Percentiles rank a stretch among this genome's conserved stretches.
Evolutionary conservation across 257 asterid genomes (phyloP).

Genomic region (Handroanthus guayacan): DNA sequence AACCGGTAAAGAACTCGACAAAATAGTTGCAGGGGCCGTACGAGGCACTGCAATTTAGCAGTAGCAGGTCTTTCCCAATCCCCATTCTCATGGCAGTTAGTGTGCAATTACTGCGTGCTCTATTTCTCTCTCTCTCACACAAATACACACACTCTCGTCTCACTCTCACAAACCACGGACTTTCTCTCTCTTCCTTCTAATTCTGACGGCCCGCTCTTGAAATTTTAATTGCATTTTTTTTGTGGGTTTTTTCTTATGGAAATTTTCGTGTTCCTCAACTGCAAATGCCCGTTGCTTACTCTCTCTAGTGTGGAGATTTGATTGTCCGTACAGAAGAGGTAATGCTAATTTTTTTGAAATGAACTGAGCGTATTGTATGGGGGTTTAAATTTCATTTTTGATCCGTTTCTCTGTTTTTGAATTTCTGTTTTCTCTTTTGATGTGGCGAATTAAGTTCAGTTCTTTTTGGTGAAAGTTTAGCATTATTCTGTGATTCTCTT

Average conservation of each 20-base stretch:
- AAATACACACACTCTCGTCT: background rate
- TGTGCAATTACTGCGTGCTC: constrained; percentile 62
- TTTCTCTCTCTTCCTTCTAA: constrained; percentile 30
- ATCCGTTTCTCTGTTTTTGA: background rate
- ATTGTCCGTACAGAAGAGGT: constrained; percentile 32
- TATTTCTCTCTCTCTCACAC: constrained; percentile 26
- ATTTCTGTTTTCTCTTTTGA: background rate
- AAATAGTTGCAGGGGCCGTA: constrained; percentile 46
- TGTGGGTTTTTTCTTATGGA: constrained; percentile 16
- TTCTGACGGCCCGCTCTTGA: constrained; percentile 25
- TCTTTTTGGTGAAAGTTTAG: constrained; percentile 2
- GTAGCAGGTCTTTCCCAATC: constrained; percentile 58
- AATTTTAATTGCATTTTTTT: constrained; percentile 15
- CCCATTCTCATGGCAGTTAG: constrained; percentile 64
- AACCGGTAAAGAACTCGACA: constrained; percentile 36
- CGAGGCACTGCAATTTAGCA: constrained; percentile 47
- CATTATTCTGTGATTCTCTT: constrained; percentile 25
- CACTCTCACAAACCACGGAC: constrained; percentile 9
- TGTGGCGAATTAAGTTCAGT: constrained; percentile 23
- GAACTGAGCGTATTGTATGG: constrained; percentile 27
- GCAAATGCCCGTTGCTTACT: constrained; percentile 23
- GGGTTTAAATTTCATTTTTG: background rate
- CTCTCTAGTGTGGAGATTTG: constrained; percentile 31
- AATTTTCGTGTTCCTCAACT: constrained; percentile 27
- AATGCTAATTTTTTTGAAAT: constrained; percentile 27